Conservation (phyloP, 768 basidiomycete species). For the Suillus discolor region DNA sequence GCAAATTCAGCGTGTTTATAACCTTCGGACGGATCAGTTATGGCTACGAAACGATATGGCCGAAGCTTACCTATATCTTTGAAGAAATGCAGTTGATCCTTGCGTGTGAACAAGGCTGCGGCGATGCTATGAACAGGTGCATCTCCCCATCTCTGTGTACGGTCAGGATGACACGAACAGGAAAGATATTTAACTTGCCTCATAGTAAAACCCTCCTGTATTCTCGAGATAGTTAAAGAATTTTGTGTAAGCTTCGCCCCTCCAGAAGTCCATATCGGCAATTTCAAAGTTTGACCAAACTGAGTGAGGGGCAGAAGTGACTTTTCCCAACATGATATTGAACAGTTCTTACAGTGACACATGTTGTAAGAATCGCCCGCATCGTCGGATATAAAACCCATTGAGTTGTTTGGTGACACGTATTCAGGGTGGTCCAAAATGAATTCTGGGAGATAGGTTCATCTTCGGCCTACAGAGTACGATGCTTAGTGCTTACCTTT, state of each 20-base stretch:
- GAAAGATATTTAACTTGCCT: conserved; percentile 42
- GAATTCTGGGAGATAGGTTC: conserved; percentile 53
- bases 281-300: conserved; percentile 98
- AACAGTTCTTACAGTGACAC: conserved; percentile 55
- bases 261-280: conserved; percentile 81
- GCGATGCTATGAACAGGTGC: conserved; percentile 90
- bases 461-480: conserved; percentile 37
- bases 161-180: conserved; percentile 4
- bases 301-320: conserved; percentile 27
- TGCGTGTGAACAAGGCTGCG: conserved; percentile 84
- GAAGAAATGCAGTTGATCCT: conserved; percentile 94
- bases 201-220: conserved; percentile 88
- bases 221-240: conserved; percentile 84
- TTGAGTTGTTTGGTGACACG: conserved; percentile 56
- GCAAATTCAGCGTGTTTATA: conserved; percentile 95
- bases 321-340: neutral
- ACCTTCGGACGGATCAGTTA: conserved; percentile 25
- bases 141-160: conserved; percentile 83
- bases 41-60: neutral
- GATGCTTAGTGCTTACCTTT: conserved; percentile 48
- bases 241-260: conserved; percentile 76
- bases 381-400: conserved; percentile 68
- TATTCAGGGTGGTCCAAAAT: conserved; percentile 54
- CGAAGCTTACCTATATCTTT: conserved; percentile 69
- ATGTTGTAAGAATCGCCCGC: conserved; percentile 63